phyloP scores from a whole-genome alignment of 139 green algal genomes.

The Tetradesmus lagerheimii region DNA sequence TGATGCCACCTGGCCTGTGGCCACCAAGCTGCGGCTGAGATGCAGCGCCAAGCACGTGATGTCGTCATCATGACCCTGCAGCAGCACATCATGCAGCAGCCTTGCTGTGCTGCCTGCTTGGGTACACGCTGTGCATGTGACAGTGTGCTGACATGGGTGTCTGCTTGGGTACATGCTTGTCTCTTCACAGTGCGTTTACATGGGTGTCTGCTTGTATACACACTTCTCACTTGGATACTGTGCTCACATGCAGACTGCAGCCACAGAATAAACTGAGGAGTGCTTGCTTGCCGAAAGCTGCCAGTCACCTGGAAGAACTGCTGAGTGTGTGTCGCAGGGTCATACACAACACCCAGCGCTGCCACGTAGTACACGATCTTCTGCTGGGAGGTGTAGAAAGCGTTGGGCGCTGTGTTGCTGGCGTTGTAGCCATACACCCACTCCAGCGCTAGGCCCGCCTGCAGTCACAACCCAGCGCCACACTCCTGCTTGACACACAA shows the following conservation, averaged over 20 bases:
- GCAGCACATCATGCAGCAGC: background rate
- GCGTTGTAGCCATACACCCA: constrained; percentile 82
- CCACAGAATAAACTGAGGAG: too few relatives aligned
- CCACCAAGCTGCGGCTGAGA: constrained; percentile 59
- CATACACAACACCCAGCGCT: constrained; percentile 78
- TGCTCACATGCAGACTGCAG: too few relatives aligned
- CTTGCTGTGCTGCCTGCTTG: background rate
- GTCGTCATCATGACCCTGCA: constrained; percentile 80
- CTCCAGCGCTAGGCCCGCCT: constrained; percentile 71
- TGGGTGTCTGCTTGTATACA: too few relatives aligned
- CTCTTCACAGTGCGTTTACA: too few relatives aligned
- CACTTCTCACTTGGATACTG: too few relatives aligned
- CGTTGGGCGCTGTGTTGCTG: constrained; percentile 64
- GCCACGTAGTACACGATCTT: constrained; percentile 78
- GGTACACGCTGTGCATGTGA: too few relatives aligned
- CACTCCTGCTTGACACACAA: background rate
- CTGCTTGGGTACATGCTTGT: too few relatives aligned
- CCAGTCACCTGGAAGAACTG: constrained; percentile 71
- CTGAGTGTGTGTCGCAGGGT: constrained; percentile 67
- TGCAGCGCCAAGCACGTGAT: constrained; percentile 74
- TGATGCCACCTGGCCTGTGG: constrained; percentile 62
- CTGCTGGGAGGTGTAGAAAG: constrained; percentile 65
- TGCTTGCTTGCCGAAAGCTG: too few relatives aligned
- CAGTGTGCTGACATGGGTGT: too few relatives aligned
- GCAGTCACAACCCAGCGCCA: background rate